Base-by-base conservation (phyloP, 2,329 filamentous ascomycete species). In the Phaeosphaeriaceae sp. region DNA sequence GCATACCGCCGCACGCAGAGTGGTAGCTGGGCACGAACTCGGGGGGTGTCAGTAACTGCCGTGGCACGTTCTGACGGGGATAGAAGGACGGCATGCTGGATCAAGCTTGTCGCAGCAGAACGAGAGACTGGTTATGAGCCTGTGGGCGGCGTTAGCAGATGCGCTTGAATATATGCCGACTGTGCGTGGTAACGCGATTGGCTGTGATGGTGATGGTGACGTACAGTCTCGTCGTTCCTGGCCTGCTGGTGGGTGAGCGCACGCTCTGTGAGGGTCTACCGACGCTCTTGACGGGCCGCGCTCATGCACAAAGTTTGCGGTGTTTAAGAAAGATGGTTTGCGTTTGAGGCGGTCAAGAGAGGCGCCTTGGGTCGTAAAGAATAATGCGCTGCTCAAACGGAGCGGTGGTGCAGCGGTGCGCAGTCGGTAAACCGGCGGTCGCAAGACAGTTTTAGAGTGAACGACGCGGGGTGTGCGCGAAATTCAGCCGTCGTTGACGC, bases 61-160 rank as follows among this genome's bases (percentile, higher is more conserved):
- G 72, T 53, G 77, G 76, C 75, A 79, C 71, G 60, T 77, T 72
- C 62, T 80, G 78, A 57, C 80, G 77, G 51, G 79, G 78, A 68
- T 83, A 83, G 72, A 83, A 83, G 68, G 81, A 80, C 66, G 82
- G 82, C 82, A 84, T 84, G 73, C 67, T 79, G 72, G 71, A 68
- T 65, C 63, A 63, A 64, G 64, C 21, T 63, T 67, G 65, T 70
- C 63, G 73, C 67, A 67, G 66, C 65, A 57, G 66, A 74, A 76
- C 72, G 69, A 71, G 78, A 80, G 81, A 81, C 77, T 66, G 78
- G 75, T 67, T 68, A 63, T 68, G 58, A 75, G 75, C 73, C 77
- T 80, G 69, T 61, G 54, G 44, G 48, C 20, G 19, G 54, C 49
- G 61, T 75, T 57, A 75, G 68, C 53, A 17, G 42, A 7, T 17